A percentile compares a stretch with the other conserved stretches of the same genome.
These are phyloP conservation scores for Ammopiptanthus mongolicus DNA, from an alignment of 306 rosid genomes.

Conservation along the genomic window DNA sequence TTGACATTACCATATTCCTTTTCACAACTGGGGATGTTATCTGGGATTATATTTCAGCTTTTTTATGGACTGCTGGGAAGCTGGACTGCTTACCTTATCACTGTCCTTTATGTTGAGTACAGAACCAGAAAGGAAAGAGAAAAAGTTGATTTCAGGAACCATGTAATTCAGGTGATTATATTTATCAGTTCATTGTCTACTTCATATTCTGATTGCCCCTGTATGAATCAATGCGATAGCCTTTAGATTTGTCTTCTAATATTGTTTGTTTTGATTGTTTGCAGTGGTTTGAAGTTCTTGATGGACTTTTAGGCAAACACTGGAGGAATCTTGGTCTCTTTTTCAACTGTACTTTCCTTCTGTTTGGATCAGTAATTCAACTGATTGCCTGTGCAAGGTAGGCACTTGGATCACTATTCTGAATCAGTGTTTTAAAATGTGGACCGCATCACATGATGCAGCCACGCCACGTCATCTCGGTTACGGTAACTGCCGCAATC, in stretches of 20 bases:
- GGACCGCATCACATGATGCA: too few species aligned
- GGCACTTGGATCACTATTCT: neutral
- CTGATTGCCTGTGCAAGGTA: slow-evolving; percentile 97
- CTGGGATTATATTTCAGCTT: slow-evolving; percentile 90
- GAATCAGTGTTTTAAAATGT: neutral
- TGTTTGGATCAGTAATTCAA: slow-evolving; percentile 98
- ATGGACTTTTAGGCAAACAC: slow-evolving; percentile 86
- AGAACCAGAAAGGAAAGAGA: slow-evolving; percentile 97
- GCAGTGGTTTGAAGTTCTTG: slow-evolving; percentile 99
- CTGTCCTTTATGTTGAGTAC: slow-evolving; percentile 87
- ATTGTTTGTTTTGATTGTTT: neutral
- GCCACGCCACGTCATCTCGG: too few species aligned
- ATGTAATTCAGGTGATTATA: slow-evolving; percentile 74
- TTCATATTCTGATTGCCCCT: neutral
- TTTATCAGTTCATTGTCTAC: neutral
- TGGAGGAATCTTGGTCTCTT: slow-evolving; percentile 93
- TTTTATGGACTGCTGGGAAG: slow-evolving; percentile 96
- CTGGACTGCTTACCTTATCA: slow-evolving; percentile 97
- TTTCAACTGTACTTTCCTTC: slow-evolving; percentile 96
- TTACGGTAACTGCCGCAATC: too few species aligned
- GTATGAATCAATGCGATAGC: neutral
- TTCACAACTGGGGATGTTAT: slow-evolving; percentile 90
- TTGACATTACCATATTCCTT: slow-evolving; percentile 93
- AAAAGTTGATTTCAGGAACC: slow-evolving; percentile 92
- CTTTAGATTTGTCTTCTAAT: neutral